Percentiles rank a stretch among this genome's conserved stretches.
phyloP scores from a whole-genome alignment of 1,284 basidiomycete species.

The Cutaneotrichosporon sp. region DNA sequence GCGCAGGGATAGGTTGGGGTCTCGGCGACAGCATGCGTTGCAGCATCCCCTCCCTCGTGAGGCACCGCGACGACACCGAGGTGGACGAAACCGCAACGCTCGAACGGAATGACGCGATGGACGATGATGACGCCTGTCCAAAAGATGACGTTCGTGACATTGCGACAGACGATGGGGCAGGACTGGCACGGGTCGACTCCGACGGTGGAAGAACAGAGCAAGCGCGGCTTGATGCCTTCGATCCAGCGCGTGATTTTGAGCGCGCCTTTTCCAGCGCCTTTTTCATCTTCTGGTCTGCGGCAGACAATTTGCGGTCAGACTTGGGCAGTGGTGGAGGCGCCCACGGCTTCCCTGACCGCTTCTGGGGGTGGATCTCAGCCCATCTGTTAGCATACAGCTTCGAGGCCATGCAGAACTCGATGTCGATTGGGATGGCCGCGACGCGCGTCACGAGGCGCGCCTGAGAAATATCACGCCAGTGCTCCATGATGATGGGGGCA shows the following conservation, averaged over 20 bases:
- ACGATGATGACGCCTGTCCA: not conserved
- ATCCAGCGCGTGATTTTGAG: not conserved
- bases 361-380: not conserved
- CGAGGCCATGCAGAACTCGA: constrained; percentile 30
- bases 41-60: constrained; percentile 18
- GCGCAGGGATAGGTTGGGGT: not conserved
- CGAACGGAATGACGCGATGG: not conserved
- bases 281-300: too few relatives aligned
- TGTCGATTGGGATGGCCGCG: constrained; percentile 24
- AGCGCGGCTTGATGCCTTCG: not conserved
- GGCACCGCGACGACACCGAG: not conserved
- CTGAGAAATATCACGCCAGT: constrained; percentile 33
- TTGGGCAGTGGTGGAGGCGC: not conserved
- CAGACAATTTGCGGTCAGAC: too few relatives aligned
- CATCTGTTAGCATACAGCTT: constrained; percentile 28
- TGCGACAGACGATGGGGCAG: not conserved
- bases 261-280: not conserved
- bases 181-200: not conserved
- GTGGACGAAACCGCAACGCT: not conserved
- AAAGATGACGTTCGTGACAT: too few relatives aligned
- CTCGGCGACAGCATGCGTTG: constrained; percentile 6
- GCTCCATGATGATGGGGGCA: constrained; percentile 26
- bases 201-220: not conserved
- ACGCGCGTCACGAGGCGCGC: constrained; percentile 24
- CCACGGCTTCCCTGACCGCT: not conserved